Evolutionary conservation across 129 eudicot species (phyloP), one percentile per base, ranked within the genome.

Genomic region (Logfia minima): DNA sequence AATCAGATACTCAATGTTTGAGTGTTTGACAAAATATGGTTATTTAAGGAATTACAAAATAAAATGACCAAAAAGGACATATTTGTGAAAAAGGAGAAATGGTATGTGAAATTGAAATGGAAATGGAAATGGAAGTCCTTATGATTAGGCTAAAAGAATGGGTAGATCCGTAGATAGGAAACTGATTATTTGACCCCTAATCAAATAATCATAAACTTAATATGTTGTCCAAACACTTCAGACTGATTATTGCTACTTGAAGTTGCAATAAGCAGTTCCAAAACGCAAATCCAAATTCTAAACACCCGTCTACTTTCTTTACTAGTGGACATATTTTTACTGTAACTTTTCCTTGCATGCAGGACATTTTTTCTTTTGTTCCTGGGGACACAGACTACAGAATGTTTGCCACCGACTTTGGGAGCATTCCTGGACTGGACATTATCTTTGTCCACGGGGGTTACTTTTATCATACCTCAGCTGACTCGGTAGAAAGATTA

Each of bases 341-440:
- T 51, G 17, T 29, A 22, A 45, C 21, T 52, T 55, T 10, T 22
- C 18, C 37, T 61, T 73, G 43, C 35, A 22, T 84, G 87, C 92
- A 95, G 99, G 99, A 95, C 80, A 79, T 92, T 66, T 95, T 95
- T 86, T 86, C 83, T 77, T 67, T 85, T 61, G 84, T 88, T 78
- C 99, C 99, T 45, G 99, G 99, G 39, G 99, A 95, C 73, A 95
- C 97, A 31, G 99, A 95, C 80, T 95, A 91, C 84, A 88, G 99
- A 89, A 95, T 95, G 80, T 92, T 95, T 78, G 88, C 99, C 48
- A 83, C 83, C 0, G 99, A 95, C 77, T 89, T 83, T 75, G 99
- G 94, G 65, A 83, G 83, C 84, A 86, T 95, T 85, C 99, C 97
- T 83, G 99, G 99, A 68, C 85, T 95, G 79, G 99, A 95, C 79